These are phyloP conservation scores for Nicotiana rustica DNA, from an alignment of 305 asterid genomes.

Conservation along the genomic window DNA sequence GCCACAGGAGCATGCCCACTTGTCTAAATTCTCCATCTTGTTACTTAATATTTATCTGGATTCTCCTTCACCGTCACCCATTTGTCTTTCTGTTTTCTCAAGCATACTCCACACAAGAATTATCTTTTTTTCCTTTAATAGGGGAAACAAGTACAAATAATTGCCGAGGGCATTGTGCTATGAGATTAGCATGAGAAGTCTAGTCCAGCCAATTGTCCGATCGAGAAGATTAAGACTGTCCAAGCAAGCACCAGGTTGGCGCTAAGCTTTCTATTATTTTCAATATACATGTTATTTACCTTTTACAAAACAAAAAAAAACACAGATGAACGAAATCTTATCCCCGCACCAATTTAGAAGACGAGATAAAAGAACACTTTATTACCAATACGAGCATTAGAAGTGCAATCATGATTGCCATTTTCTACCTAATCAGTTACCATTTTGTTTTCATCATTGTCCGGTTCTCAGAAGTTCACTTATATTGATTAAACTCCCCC, in stretches of 20 bases:
- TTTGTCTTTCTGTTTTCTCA: neutral
- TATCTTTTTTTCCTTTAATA: neutral
- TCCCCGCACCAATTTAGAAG: neutral
- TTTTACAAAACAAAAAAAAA: too few relatives aligned
- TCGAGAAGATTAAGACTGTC: neutral
- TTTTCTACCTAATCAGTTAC: neutral
- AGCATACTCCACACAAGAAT: neutral
- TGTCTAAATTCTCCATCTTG: neutral
- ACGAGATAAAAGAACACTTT: neutral
- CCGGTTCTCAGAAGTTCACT: neutral
- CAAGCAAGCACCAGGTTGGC: too few relatives aligned
- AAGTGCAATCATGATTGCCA: neutral
- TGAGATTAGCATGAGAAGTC: neutral
- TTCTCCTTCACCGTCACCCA: neutral
- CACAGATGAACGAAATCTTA: neutral
- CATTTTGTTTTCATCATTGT: neutral
- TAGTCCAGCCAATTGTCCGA: neutral
- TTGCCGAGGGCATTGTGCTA: neutral
- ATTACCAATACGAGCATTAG: neutral
- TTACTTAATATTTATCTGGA: neutral
- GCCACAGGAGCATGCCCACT: neutral
- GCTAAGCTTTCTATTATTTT: too few relatives aligned
- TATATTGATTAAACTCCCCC: too few relatives aligned
- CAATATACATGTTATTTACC: too few relatives aligned
- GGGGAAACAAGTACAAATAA: neutral